Conservation (phyloP, 108 stramenopile species). For the Pinguiococcus pyrenoidosus region DNA sequence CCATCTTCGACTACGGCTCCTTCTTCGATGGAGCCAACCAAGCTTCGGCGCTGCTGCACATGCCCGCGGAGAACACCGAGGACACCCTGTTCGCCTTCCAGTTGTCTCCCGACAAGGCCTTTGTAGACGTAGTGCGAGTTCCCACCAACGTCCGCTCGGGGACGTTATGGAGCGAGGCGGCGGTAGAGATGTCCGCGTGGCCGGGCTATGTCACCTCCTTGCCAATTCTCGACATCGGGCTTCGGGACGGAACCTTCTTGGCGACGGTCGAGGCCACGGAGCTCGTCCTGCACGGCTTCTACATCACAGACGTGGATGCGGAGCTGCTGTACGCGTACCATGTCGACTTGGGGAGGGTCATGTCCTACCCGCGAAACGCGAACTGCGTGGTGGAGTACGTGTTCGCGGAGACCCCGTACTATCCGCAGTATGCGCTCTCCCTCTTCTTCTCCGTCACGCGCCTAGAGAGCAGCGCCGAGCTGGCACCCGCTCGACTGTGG, state of each 20-base stretch:
- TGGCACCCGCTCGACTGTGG: constrained; percentile 1
- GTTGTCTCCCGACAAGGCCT: constrained; percentile 2
- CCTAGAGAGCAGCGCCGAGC: constrained; percentile 4
- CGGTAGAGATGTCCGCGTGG: neutral
- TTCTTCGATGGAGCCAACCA: constrained; percentile 3
- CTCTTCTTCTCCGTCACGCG: constrained; percentile 8
- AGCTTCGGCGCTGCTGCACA: constrained; percentile 15
- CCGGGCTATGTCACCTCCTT: too few relatives aligned
- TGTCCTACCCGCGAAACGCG: constrained; percentile 14
- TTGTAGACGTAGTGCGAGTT: constrained; percentile 7
- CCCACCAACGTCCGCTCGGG: constrained; percentile 5
- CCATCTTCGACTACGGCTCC: constrained; percentile 12
- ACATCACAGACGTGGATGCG: constrained; percentile 9
- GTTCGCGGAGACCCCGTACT: neutral
- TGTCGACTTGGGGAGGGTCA: constrained; percentile 3
- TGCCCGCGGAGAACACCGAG: constrained; percentile 21
- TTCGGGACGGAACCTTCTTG: neutral
- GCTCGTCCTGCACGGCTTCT: constrained; percentile 13
- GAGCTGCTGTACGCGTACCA: neutral
- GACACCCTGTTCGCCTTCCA: constrained; percentile 15
- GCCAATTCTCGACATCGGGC: too few relatives aligned
- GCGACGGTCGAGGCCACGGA: constrained; percentile 1
- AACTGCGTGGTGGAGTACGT: constrained; percentile 19
- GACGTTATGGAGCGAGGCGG: constrained; percentile 7
- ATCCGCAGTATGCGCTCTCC: neutral